A percentile compares a stretch with the other conserved stretches of the same genome.
These are phyloP conservation scores for Peronospora belbahrii DNA, from an alignment of 352 stramenopile species.

Conservation along the genomic window DNA sequence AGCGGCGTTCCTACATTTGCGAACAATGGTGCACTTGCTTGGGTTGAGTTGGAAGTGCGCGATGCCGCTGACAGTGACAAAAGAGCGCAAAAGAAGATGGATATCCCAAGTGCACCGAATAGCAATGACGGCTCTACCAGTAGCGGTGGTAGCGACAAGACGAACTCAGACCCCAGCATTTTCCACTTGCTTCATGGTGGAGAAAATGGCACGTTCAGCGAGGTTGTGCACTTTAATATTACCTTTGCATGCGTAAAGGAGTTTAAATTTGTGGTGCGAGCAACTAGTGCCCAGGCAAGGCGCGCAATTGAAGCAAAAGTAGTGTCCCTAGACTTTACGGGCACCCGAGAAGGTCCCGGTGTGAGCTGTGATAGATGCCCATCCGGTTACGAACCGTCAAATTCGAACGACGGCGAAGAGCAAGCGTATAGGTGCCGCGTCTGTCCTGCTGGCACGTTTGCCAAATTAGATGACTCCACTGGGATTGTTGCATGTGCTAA, in stretches of 20 bases:
- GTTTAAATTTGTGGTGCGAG: slow-evolving; percentile 53
- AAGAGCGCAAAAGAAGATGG: slow-evolving; percentile 12
- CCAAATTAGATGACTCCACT: slow-evolving; percentile 17
- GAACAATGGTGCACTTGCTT: slow-evolving; percentile 47
- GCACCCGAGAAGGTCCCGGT: slow-evolving; percentile 41
- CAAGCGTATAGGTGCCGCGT: slow-evolving; percentile 41
- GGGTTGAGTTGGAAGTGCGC: slow-evolving; percentile 57
- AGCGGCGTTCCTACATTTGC: slow-evolving; percentile 58
- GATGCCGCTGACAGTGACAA: slow-evolving; percentile 11
- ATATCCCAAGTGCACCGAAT: slow-evolving; percentile 6
- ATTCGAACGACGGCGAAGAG: slow-evolving; percentile 12
- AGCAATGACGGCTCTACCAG: slow-evolving; percentile 9
- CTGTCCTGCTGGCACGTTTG: slow-evolving; percentile 52
- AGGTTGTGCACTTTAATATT: slow-evolving; percentile 48
- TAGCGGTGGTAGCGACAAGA: neutral
- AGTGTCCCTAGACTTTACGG: slow-evolving; percentile 39
- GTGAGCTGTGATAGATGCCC: slow-evolving; percentile 51
- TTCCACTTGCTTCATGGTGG: slow-evolving; percentile 52
- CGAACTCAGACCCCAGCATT: slow-evolving; percentile 20
- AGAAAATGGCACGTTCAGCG: slow-evolving; percentile 57
- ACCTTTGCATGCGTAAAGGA: slow-evolving; percentile 37
- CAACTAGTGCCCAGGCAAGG: slow-evolving; percentile 34
- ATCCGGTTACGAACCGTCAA: slow-evolving; percentile 37
- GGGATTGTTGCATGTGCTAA: slow-evolving; percentile 39
- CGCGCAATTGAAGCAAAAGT: slow-evolving; percentile 46